phyloP scores from a whole-genome alignment of 352 stramenopile species.

The Phytophthora melonis region DNA sequence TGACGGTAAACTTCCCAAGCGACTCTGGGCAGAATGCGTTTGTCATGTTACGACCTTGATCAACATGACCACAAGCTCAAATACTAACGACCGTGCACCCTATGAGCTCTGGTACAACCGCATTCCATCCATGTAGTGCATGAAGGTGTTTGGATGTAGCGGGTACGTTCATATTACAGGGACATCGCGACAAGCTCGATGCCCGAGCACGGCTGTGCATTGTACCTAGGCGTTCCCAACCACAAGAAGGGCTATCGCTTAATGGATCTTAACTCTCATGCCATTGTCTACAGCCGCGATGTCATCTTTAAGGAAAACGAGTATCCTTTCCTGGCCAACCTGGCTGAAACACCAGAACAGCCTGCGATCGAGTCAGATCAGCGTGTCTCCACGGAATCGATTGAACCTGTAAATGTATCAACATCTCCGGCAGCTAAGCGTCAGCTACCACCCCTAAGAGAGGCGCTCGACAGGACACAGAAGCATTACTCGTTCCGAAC shows the following conservation, averaged over 20 bases:
- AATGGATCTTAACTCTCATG: constrained; percentile 9
- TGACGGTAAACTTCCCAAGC: constrained; percentile 12
- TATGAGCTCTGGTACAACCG: background rate
- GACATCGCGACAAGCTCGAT: constrained; percentile 17
- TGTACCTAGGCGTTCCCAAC: constrained; percentile 9
- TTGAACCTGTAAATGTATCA: background rate
- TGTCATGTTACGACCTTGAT: constrained; percentile 17
- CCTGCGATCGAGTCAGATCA: background rate
- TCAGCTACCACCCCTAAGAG: background rate
- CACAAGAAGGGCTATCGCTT: constrained; percentile 11
- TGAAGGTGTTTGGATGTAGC: constrained; percentile 15
- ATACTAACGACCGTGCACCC: background rate
- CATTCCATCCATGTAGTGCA: constrained; percentile 12
- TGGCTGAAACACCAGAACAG: background rate
- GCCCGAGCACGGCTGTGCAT: constrained; percentile 11
- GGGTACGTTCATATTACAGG: constrained; percentile 6
- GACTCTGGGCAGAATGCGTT: constrained; percentile 6
- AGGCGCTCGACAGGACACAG: background rate
- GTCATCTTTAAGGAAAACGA: constrained; percentile 11
- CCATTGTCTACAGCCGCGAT: constrained; percentile 13
- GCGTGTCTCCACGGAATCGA: background rate
- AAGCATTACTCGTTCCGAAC: constrained; percentile 12
- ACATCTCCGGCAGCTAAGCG: background rate
- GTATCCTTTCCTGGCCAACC: background rate
- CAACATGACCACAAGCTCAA: constrained; percentile 12